Conservation (phyloP, 768 basidiomycete genomes). For the Amanita rimosa region DNA sequence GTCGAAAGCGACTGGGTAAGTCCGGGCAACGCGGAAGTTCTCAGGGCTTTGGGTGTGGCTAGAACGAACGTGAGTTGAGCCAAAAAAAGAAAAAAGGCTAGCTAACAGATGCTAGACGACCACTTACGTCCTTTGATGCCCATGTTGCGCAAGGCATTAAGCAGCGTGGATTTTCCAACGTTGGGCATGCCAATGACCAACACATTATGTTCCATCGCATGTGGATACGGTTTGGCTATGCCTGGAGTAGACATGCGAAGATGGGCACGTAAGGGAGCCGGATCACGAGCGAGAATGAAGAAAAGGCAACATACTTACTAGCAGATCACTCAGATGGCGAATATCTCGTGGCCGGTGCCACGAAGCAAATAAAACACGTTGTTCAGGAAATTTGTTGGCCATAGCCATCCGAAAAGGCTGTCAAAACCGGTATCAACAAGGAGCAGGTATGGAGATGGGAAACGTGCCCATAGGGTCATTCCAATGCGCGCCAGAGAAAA, state of each 20-base stretch:
- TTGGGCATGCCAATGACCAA: conserved; percentile 98
- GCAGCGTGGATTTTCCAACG: conserved; percentile 90
- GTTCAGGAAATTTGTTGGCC: conserved; percentile 58
- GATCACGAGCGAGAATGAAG: conserved; percentile 6
- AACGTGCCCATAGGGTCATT: too few relatives aligned
- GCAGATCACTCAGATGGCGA: conserved; percentile 46
- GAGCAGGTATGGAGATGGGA: not conserved
- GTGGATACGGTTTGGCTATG: conserved; percentile 56
- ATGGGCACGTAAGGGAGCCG: not conserved
- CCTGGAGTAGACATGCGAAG: conserved; percentile 25
- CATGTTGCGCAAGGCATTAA: conserved; percentile 81
- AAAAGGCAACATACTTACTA: conserved; percentile 53
- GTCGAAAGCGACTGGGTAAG: conserved; percentile 85
- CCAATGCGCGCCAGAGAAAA: too few relatives aligned
- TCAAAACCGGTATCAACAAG: not conserved
- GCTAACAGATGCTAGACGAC: conserved; percentile 7
- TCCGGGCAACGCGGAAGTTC: conserved; percentile 83
- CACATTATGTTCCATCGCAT: conserved; percentile 73
- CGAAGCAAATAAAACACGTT: conserved; percentile 60
- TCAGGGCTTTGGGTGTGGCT: conserved; percentile 83
- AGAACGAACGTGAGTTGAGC: not conserved
- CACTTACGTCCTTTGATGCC: conserved; percentile 80
- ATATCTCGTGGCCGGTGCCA: conserved; percentile 61
- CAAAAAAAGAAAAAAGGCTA: conserved; percentile 1
- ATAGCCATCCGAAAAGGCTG: conserved; percentile 71